These are phyloP conservation scores for Emergomyces pasteurianus DNA, from an alignment of 2,329 filamentous ascomycete species.

Conservation along the genomic window DNA sequence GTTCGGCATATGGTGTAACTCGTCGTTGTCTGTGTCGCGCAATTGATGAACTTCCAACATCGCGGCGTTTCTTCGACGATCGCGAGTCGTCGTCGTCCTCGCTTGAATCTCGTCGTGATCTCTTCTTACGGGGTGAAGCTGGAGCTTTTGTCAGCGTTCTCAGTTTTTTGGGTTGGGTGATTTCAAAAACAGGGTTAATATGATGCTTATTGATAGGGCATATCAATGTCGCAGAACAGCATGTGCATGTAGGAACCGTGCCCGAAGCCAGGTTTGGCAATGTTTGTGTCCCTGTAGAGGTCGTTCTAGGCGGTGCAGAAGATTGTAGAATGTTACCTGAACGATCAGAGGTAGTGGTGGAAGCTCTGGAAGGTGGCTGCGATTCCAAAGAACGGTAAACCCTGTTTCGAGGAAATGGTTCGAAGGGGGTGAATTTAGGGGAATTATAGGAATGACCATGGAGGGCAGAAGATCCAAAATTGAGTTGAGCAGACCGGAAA, in stretches of 20 bases:
- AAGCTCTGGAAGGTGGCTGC: neutral
- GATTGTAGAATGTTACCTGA: neutral
- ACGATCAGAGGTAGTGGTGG: neutral
- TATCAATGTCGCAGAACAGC: constrained; percentile 5
- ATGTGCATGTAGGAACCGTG: constrained; percentile 4
- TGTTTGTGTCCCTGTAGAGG: constrained; percentile 2
- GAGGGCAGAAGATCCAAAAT: neutral
- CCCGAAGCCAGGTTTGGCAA: constrained; percentile 1
- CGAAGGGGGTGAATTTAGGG: neutral
- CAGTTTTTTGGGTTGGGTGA: constrained; percentile 1
- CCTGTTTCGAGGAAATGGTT: neutral
- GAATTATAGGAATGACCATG: neutral
- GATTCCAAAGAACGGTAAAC: neutral
- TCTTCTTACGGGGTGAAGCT: neutral
- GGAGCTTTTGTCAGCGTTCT: constrained; percentile 6
- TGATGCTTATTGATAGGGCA: constrained; percentile 9
- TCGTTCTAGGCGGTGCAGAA: neutral
- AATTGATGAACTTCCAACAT: neutral
- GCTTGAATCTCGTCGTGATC: neutral
- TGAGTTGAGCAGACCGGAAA: neutral
- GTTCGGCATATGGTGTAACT: constrained; percentile 18
- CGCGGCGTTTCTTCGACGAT: neutral
- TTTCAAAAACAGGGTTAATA: neutral
- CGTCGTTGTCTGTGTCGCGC: constrained; percentile 6
- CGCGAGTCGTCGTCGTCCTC: neutral